These are phyloP conservation scores for Malus asiatica DNA, from an alignment of 306 rosid genomes.

Conservation along the genomic window DNA sequence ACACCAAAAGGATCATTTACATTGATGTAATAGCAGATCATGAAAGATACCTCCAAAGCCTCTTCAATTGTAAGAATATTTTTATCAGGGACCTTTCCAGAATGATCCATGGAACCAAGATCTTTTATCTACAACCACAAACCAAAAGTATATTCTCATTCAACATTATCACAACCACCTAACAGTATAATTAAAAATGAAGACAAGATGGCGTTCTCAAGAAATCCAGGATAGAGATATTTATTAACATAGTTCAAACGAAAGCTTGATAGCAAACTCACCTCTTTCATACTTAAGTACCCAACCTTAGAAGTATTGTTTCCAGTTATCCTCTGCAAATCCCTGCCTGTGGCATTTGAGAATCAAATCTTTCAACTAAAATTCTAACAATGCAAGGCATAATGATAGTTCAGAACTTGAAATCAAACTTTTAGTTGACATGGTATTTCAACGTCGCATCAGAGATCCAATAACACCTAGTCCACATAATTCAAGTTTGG, in stretches of 20 bases:
- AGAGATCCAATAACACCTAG: not conserved
- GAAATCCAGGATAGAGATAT: not conserved
- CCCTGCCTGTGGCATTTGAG: constrained; percentile 81
- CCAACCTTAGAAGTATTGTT: constrained; percentile 61
- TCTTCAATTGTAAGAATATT: constrained; percentile 64
- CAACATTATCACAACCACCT: constrained; percentile 13
- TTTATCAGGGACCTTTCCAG: constrained; percentile 33
- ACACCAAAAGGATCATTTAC: not conserved
- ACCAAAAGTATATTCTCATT: constrained; percentile 27
- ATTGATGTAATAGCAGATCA: not conserved
- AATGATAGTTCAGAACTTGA: not conserved
- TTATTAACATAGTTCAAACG: not conserved
- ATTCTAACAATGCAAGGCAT: not conserved
- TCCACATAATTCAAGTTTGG: not conserved
- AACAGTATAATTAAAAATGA: not conserved
- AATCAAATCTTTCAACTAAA: constrained; percentile 39
- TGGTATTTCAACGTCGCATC: not conserved
- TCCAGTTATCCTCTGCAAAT: constrained; percentile 79
- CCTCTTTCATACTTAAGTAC: constrained; percentile 48
- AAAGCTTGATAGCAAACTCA: constrained; percentile 15
- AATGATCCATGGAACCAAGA: constrained; percentile 33
- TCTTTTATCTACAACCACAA: constrained; percentile 60
- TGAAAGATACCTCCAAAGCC: constrained; percentile 51
- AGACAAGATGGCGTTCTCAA: not conserved
- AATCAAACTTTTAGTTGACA: not conserved